Evolutionary conservation across 202 grass and related monocot species (phyloP).

Genomic region (Zoysia matrella): DNA sequence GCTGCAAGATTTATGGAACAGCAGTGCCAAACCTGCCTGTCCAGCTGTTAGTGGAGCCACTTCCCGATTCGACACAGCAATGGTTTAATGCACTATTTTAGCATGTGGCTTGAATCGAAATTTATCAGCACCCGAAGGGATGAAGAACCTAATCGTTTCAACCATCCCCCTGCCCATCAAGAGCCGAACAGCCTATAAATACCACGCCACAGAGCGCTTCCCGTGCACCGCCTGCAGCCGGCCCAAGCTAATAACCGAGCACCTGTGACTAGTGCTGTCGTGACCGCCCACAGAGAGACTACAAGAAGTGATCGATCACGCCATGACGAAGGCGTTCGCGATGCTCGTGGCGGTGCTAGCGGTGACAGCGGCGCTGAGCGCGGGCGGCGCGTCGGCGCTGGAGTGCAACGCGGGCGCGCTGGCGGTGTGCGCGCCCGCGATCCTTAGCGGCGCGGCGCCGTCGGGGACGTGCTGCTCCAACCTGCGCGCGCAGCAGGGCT

Average conservation of each 20-base stretch:
- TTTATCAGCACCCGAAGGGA: not conserved
- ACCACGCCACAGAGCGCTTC: not conserved
- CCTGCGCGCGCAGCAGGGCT: slow-evolving; percentile 44
- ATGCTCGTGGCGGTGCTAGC: not conserved
- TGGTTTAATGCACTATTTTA: not conserved
- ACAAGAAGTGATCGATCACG: no score
- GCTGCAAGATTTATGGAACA: no score
- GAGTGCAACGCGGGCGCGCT: slow-evolving; percentile 37
- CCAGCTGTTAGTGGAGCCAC: not conserved
- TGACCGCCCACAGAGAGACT: not conserved
- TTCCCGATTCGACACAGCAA: not conserved
- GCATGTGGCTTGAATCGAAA: not conserved
- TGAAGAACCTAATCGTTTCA: no score
- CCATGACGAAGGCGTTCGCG: slow-evolving; percentile 38
- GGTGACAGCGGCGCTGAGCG: not conserved
- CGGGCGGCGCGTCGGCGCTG: slow-evolving; percentile 11
- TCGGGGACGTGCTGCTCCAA: slow-evolving; percentile 44
- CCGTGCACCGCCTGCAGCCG: not conserved
- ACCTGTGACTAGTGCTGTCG: not conserved
- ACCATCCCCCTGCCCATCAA: no score
- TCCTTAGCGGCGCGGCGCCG: slow-evolving; percentile 34
- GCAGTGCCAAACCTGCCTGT: not conserved
- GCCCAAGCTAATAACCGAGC: no score
- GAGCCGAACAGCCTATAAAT: not conserved
- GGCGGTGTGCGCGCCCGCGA: slow-evolving; percentile 35